phyloP scores from a whole-genome alignment of 768 basidiomycete genomes.

The Boletus tomentosulus region DNA sequence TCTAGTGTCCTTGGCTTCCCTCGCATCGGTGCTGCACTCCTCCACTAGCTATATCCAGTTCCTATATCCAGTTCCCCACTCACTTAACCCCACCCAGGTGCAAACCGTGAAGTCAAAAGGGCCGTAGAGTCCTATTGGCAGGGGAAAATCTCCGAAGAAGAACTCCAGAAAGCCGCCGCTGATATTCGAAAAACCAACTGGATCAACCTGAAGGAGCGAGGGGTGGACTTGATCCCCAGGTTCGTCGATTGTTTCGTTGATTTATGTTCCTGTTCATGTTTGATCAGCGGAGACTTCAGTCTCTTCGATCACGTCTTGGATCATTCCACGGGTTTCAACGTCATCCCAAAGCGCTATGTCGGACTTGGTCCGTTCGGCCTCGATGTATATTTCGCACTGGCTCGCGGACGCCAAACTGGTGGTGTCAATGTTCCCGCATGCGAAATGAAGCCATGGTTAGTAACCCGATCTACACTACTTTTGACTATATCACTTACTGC shows the following conservation, averaged over 20 bases:
- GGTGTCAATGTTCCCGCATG: conserved; percentile 95
- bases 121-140: conserved; percentile 99
- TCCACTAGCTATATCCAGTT: background rate
- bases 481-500: conserved; percentile 1
- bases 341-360: conserved; percentile 90
- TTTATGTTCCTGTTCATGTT: conserved; percentile 10
- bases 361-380: conserved; percentile 82
- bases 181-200: conserved; percentile 87
- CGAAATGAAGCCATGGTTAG: conserved; percentile 99
- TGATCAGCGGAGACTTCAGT: conserved; percentile 89
- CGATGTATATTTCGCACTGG: conserved; percentile 98
- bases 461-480: conserved; percentile 8
- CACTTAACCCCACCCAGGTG: conserved; percentile 46
- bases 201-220: conserved; percentile 76
- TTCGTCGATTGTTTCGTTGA: conserved; percentile 32
- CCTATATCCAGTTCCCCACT: no score
- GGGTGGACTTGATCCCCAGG: conserved; percentile 93
- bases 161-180: conserved; percentile 83
- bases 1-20: conserved; percentile 92
- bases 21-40: conserved; percentile 54
- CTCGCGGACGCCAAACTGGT: conserved; percentile 92
- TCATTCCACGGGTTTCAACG: conserved; percentile 94
- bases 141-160: conserved; percentile 82
- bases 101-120: conserved; percentile 95
- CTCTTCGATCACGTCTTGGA: conserved; percentile 99